Evolutionary conservation across 2,329 filamentous ascomycete species (phyloP).

Genomic region (Ophiosphaerella herpotricha): DNA sequence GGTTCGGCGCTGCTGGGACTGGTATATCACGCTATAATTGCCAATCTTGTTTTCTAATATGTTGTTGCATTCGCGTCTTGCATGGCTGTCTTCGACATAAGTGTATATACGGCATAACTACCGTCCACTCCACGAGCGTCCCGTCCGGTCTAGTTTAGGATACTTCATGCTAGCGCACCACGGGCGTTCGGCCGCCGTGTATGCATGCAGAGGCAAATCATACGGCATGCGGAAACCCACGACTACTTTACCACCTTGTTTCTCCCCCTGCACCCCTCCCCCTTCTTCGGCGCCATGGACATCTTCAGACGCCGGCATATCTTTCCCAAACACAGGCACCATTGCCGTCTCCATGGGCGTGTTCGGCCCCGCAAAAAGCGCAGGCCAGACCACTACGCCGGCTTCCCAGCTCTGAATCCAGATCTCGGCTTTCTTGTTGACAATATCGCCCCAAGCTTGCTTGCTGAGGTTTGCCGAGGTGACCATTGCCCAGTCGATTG

Average conservation of each 20-base stretch:
- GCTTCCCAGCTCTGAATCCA: slow-evolving; percentile 82
- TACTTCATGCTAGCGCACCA: slow-evolving; percentile 74
- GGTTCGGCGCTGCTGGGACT: neutral
- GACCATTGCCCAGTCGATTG: slow-evolving; percentile 81
- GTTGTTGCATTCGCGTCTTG: neutral
- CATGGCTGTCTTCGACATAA: too few species aligned
- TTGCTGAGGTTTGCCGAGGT: slow-evolving; percentile 92
- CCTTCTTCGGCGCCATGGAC: slow-evolving; percentile 20
- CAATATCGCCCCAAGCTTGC: slow-evolving; percentile 81
- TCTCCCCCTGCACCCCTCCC: neutral
- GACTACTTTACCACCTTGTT: slow-evolving; percentile 30
- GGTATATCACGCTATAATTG: neutral
- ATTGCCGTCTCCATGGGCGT: slow-evolving; percentile 53
- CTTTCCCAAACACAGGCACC: slow-evolving; percentile 69
- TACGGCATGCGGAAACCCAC: slow-evolving; percentile 84
- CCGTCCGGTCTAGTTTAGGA: slow-evolving; percentile 65
- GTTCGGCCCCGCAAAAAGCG: slow-evolving; percentile 47
- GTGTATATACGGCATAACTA: neutral
- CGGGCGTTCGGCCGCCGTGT: slow-evolving; percentile 66
- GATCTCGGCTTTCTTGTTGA: slow-evolving; percentile 62
- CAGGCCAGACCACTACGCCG: slow-evolving; percentile 83
- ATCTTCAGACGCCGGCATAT: slow-evolving; percentile 53
- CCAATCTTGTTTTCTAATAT: too few species aligned
- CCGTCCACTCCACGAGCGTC: slow-evolving; percentile 46
- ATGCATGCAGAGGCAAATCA: slow-evolving; percentile 72